Base-by-base conservation (phyloP, 1,284 basidiomycete genomes). In the Polyporus tsugae region DNA sequence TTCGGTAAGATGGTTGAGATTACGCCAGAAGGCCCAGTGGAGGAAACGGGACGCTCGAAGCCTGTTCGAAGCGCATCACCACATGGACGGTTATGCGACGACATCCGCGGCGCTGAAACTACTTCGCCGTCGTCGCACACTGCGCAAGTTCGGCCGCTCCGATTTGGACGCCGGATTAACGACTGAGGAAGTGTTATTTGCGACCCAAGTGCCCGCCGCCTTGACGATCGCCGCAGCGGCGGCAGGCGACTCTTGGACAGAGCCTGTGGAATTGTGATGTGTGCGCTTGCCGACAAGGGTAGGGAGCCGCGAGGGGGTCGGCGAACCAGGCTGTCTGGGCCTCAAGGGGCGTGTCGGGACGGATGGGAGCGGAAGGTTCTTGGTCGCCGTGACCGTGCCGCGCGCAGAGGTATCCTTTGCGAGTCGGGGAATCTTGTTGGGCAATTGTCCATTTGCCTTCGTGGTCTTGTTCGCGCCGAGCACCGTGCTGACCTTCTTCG, bases 41-140 rank as follows among this genome's bases (percentile, higher is more conserved):
- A 57, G 49, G 49, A 53, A 36, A 60, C 3, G 15, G n/a, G 17
- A 39, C 55, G 46, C 35, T 59, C 66, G 64, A 69, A 60, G 42
- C 70, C 70, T 46, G 70, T 58, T 68, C 65, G 64, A 66, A 52
- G 52, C 60, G 58, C 53, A 38, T 42, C 44, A 38, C 29, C 65
- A 58, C 22, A 22, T 59, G 22, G 46, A 35, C 6, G 52, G 42
- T 59, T 80, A 93, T 75, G 89, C 92, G 71, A 94, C 86, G 44
- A 95, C 89, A 78, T 95, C 91, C 10, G 91, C 91, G 67, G 90
- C 84, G 77, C 93, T 93, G 79, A 95, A 95, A 75, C 93, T 94
- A 75, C 93, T 94, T 68, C 93, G 83, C 76, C 93, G 82, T 70
- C 92, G 84, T 73, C 93, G 85, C 42, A 93, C 86, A 64, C 84